Evolutionary conservation across 148 eudicot genomes (phyloP), one percentile per base, ranked within the genome.

Genomic region (Pharnaceum exiguum): DNA sequence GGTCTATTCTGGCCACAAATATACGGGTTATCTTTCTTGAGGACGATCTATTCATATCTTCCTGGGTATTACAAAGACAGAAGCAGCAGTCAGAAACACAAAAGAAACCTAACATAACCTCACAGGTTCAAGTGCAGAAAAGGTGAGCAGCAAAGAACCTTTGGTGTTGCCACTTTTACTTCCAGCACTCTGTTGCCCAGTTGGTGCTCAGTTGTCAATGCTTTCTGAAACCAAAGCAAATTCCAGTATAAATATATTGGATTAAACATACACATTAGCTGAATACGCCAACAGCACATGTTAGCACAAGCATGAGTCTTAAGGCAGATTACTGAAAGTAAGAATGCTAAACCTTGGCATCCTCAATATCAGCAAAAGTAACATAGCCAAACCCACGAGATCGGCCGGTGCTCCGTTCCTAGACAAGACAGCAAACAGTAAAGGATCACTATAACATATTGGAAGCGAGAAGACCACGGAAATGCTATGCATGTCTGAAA

Each of bases 301-400:
- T 35, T 7, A 35, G 38, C 38, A 35, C 8, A 53, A 16, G 22
- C 38, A 51, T 39, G 9, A 43, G 25, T 18, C 11, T 25, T 29
- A 46, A 10, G 2, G 33, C 42, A 62, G 4, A 23, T 26, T 45
- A n/a, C 39, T 33, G 31, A 28, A 24, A 23, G 9, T 3, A 30
- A 13, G 62, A 23, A 25, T 51, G 31, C n/a, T 46, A 8, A 44
- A 94, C 99, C 96, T 89, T 79, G 33, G 99, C 99, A 80, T 86
- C 96, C 58, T 89, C 99, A 33, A 35, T 73, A 19, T 77, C 61
- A 46, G 77, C 72, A 65, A 94, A 94, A 60, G 99, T 94, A 5
- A 89, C 99, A 57, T 94, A 94, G 38, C 99, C 99, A 74, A 94
- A 94, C 55, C 99, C 99, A 57, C 99, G 99, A 58, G 99, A 94